Evolutionary conservation across 2,329 filamentous ascomycete species (phyloP).

Genomic region (Sphaceloma murrayae): DNA sequence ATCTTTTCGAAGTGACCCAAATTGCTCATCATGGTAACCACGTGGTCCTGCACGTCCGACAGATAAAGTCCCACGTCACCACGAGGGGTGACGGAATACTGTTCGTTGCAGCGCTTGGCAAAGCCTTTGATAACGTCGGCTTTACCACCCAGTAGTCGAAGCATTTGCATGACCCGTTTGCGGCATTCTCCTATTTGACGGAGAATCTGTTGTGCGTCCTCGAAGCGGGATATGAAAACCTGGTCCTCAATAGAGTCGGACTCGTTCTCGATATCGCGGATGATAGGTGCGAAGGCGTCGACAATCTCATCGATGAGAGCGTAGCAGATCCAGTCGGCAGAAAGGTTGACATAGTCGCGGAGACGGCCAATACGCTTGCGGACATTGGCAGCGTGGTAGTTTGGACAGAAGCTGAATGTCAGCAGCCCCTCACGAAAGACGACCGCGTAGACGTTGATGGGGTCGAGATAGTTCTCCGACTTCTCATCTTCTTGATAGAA

Average conservation of each 20-base stretch:
- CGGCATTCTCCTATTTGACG: slow-evolving; percentile 81
- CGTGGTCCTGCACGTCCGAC: slow-evolving; percentile 96
- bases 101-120: slow-evolving; percentile 96
- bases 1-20: slow-evolving; percentile 96
- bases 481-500: slow-evolving; percentile 76
- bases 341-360: slow-evolving; percentile 89
- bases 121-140: slow-evolving; percentile 98
- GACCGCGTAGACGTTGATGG: slow-evolving; percentile 92
- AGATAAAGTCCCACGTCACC: slow-evolving; percentile 96
- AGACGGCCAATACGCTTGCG: slow-evolving; percentile 83
- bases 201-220: slow-evolving; percentile 81
- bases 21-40: slow-evolving; percentile 98
- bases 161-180: slow-evolving; percentile 88
- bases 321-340: slow-evolving; percentile 98
- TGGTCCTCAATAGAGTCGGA: slow-evolving; percentile 92
- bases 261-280: slow-evolving; percentile 75
- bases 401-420: slow-evolving; percentile 86
- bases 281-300: slow-evolving; percentile 84
- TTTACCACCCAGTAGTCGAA: slow-evolving; percentile 89
- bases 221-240: slow-evolving; percentile 81
- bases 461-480: slow-evolving; percentile 76
- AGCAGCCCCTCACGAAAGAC: slow-evolving; percentile 92
- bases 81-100: slow-evolving; percentile 87
- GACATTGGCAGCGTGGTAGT: slow-evolving; percentile 79
- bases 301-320: slow-evolving; percentile 98